Conservation (phyloP, 192 early-diverging fungal genomes). For the Coemansia sp. region DNA sequence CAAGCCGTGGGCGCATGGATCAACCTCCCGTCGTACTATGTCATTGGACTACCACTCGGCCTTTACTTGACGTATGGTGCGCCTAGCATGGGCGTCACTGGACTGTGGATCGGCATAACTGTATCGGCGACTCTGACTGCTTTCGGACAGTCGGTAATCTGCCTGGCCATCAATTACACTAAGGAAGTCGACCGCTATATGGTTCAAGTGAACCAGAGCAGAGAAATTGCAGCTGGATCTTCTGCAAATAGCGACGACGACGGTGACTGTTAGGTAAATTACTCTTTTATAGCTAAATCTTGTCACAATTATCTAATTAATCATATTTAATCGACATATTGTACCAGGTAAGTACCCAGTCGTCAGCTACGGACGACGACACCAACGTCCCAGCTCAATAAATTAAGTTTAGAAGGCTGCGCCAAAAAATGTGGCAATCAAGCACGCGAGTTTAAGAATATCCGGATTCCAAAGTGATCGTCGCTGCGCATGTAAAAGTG, state of each 20-base stretch:
- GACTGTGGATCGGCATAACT: conserved; percentile 50
- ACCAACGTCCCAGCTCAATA: no score
- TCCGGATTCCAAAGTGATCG: not conserved
- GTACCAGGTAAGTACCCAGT: no score
- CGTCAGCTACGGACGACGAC: no score
- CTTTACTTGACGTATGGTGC: conserved; percentile 52
- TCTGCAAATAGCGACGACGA: not conserved
- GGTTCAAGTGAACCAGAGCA: conserved; percentile 15
- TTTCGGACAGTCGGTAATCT: conserved; percentile 28
- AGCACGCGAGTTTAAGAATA: conserved; percentile 11
- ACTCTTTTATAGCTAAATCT: not conserved
- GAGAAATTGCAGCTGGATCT: not conserved
- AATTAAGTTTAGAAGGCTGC: no score
- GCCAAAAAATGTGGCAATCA: conserved; percentile 7
- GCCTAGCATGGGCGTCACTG: conserved; percentile 32
- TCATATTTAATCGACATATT: not conserved
- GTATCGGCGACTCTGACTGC: conserved; percentile 32
- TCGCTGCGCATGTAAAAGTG: not conserved
- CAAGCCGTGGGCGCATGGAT: conserved; percentile 56
- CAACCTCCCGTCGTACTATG: conserved; percentile 56
- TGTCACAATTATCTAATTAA: not conserved
- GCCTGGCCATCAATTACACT: conserved; percentile 20
- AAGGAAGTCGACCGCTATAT: conserved; percentile 37
- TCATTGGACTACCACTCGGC: conserved; percentile 58
- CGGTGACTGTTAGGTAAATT: not conserved